Percentiles rank a stretch among this genome's conserved stretches.
Evolutionary conservation across 768 basidiomycete genomes (phyloP).

Genomic region (Coprinopsis marcescibilis): DNA sequence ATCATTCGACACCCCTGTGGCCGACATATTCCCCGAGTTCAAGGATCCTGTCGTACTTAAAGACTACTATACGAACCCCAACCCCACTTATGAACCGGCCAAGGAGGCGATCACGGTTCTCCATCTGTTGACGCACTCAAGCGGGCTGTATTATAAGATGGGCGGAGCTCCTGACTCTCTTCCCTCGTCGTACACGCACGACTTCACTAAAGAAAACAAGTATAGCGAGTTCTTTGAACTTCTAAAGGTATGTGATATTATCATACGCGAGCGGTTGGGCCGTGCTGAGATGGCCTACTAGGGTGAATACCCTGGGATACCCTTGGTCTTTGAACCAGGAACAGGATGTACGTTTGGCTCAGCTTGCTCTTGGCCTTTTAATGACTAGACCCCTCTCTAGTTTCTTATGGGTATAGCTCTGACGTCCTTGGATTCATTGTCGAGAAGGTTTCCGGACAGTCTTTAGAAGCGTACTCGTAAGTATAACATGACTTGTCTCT

Average conservation of each 20-base stretch:
- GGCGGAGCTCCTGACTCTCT: constrained; percentile 1
- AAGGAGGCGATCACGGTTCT: constrained; percentile 16
- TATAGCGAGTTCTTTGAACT: constrained; percentile 17
- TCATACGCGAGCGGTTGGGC: too few species aligned
- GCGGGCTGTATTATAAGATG: constrained; percentile 21
- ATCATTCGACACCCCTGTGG: constrained; percentile 21
- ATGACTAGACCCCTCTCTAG: constrained; percentile 4
- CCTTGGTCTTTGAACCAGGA: constrained; percentile 24
- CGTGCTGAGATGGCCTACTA: too few species aligned
- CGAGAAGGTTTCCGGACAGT: constrained; percentile 22
- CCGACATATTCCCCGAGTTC: constrained; percentile 24
- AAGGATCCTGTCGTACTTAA: constrained; percentile 20
- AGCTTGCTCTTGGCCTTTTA: not conserved
- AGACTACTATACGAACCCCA: constrained; percentile 9
- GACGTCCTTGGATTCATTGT: constrained; percentile 26
- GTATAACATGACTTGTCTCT: not conserved
- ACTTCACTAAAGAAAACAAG: constrained; percentile 14
- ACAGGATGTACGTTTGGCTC: constrained; percentile 19
- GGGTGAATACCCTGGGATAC: constrained; percentile 17
- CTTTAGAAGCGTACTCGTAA: constrained; percentile 24
- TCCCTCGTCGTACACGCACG: constrained; percentile 12
- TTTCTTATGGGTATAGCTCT: constrained; percentile 24
- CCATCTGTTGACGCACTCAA: constrained; percentile 23
- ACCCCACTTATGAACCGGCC: constrained; percentile 15
- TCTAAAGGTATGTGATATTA: too few species aligned